phyloP scores from a whole-genome alignment of 2,329 filamentous ascomycete species.

The Nothopassalora personata region DNA sequence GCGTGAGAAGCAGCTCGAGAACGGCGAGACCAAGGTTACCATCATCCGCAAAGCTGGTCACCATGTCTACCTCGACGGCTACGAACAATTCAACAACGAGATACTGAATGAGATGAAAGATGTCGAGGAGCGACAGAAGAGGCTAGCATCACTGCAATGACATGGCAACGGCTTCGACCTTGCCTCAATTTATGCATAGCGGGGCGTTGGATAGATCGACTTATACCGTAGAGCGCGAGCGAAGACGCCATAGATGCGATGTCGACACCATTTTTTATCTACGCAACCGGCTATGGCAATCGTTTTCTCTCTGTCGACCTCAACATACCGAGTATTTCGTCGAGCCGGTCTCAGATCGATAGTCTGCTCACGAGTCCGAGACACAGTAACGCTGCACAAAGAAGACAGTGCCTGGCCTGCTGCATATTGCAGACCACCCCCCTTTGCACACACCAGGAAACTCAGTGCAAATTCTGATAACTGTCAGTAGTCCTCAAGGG shows the following conservation, averaged over 20 bases:
- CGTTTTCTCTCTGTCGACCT: too few relatives aligned
- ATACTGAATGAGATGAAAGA: slow-evolving; percentile 63
- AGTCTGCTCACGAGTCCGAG: background rate
- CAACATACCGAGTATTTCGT: too few relatives aligned
- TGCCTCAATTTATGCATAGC: background rate
- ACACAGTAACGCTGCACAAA: background rate
- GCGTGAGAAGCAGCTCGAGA: slow-evolving; percentile 61
- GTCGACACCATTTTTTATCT: background rate
- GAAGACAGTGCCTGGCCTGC: background rate
- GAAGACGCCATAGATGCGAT: background rate
- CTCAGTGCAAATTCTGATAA: background rate
- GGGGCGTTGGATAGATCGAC: background rate
- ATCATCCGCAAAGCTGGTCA: slow-evolving; percentile 68
- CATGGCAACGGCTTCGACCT: background rate
- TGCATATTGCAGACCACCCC: background rate
- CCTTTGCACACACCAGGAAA: background rate
- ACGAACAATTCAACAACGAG: slow-evolving; percentile 63
- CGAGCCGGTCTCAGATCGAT: too few relatives aligned
- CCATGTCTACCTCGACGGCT: slow-evolving; percentile 66
- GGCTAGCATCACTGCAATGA: slow-evolving; percentile 10
- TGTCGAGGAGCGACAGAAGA: slow-evolving; percentile 43
- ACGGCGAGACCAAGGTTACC: slow-evolving; percentile 75
- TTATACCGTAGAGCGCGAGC: background rate
- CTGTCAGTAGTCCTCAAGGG: slow-evolving; percentile 1
- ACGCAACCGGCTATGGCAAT: too few relatives aligned